Base-by-base conservation (phyloP, 2,329 filamentous ascomycete genomes). In the Magnaporthiopsis rhizophila region DNA sequence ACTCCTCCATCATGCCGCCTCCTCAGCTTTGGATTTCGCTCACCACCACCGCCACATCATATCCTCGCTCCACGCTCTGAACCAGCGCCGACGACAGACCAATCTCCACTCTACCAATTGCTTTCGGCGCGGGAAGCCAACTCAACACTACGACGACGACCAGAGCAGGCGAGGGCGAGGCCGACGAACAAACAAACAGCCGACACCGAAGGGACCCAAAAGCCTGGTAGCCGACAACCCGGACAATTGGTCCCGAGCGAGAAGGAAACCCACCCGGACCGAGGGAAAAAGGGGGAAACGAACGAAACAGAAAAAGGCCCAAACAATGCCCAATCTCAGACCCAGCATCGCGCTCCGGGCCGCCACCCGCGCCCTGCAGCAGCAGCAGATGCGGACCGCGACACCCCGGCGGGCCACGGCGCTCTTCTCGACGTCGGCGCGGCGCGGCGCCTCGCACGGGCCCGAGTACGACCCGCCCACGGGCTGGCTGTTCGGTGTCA, bases 401-500 rank as follows among this genome's bases (percentile, higher is more conserved):
- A 34, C 65, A 15, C 18, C 38, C 13, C 68, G 68, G 18, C 61
- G 65, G 56, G 65, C 64, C 61, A n/a, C 64, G 62, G 32, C 30
- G 53, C 53, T 34, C n/a, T 38, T 63, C 56, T 63, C 62, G n/a
- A 65, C 62, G 64, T 76, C 72, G 70, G 71, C 67, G 63, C 71
- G 77, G 64, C 72, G 74, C 65, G 74, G 76, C 66, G 78, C 78
- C 68, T 80, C 81, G 69, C 86, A 90, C 79, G 90, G 86, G 72
- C 83, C 87, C 70, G 89, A 92, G 76, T 99, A 92, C 79, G 95
- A 99, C 70, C 88, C 93, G 61, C 94, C 95, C 3, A 85, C 82
- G 65, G 95, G 95, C 72, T 97, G 92, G 91, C 86, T 99, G 72
- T 97, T 91, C 77, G 93, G 93, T 69, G 85, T 97, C 72, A 93